Base-by-base conservation (phyloP, 1,139 yeast genomes). In the Pichia sp. region DNA sequence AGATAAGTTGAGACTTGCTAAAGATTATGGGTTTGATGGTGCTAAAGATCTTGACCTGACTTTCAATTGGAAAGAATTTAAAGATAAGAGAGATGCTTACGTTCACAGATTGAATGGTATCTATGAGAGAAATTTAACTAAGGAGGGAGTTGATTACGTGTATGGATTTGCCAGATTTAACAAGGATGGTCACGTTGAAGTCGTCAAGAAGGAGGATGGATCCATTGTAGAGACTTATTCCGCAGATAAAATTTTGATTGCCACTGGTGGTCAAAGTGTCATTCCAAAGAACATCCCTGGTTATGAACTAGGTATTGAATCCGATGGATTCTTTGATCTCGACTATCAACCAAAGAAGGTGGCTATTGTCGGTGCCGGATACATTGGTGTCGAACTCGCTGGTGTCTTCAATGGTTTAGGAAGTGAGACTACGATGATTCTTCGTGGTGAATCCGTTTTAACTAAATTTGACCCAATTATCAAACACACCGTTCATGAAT, bases 361-460 rank as follows among this genome's bases (percentile, higher is more conserved):
- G 21, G 97, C 94, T 2, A 71, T 93, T 46, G 95, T 91, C 13
- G 99, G 99, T 49, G 96, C 96, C 27, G 99, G 99, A 32, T 91
- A 91, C 65, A 91, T 91, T 58, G 97, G 96, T 39, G 83, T 87
- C 32, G 99, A 91, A 63, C 72, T 91, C 38, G 83, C 96, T 5
- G 98, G 98, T 46, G 86, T 91, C 31, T 91, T 91, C 74, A 71
- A 81, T 46, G 86, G 87, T 22, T 69, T 91, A 43, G 95, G 94
- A 12, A 59, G 88, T n/a, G 86, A 91, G 50, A 81, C 95, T 33
- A 88, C 84, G 57, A 61, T 91, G 59, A 74, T 88, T 44, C 83
- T 91, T 45, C 78, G 99, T 64, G 94, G 94, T 49, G 91, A 87
- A 43, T 79, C 88, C 6, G 88, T 91, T 24, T 69, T 91, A 58